Percentiles rank a stretch among this genome's conserved stretches.
These are phyloP conservation scores for Cladosporium oxysporum DNA, from an alignment of 2,329 filamentous ascomycete species.

Conservation along the genomic window DNA sequence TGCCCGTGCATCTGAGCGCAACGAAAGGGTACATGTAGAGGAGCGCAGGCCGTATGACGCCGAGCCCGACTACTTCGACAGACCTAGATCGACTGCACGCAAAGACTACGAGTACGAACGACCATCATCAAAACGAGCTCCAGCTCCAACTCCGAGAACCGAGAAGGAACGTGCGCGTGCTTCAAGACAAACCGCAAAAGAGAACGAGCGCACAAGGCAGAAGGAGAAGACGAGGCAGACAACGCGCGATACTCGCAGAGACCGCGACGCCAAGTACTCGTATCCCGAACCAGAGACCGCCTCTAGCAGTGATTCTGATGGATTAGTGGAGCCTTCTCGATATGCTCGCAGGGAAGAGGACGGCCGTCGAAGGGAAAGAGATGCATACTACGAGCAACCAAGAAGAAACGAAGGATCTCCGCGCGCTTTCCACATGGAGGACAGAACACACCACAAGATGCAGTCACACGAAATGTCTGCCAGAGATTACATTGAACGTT, in stretches of 20 bases:
- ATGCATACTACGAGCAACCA: constrained; percentile 29
- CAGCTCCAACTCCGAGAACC: constrained; percentile 19
- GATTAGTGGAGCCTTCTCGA: constrained; percentile 8
- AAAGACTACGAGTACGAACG: constrained; percentile 46
- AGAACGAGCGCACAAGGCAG: constrained; percentile 41
- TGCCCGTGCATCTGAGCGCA: constrained; percentile 26
- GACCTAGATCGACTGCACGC: constrained; percentile 37
- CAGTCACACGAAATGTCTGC: constrained; percentile 29
- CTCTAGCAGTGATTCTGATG: constrained; percentile 32
- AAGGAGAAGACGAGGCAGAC: constrained; percentile 43
- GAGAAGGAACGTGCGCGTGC: constrained; percentile 25
- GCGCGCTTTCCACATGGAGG: constrained; percentile 29
- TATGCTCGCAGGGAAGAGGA: constrained; percentile 26
- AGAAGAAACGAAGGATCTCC: constrained; percentile 28
- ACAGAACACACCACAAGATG: constrained; percentile 32
- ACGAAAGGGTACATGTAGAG: constrained; percentile 31
- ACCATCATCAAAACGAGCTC: constrained; percentile 32
- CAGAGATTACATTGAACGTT: constrained; percentile 33
- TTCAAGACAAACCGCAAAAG: constrained; percentile 28
- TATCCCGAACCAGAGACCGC: constrained; percentile 36
- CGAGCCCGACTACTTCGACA: constrained; percentile 40
- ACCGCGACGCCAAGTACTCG: constrained; percentile 41
- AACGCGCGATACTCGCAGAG: constrained; percentile 43
- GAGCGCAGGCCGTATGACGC: constrained; percentile 35
- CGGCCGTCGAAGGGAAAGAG: constrained; percentile 27